A percentile compares a stretch with the other conserved stretches of the same genome.
Evolutionary conservation across 371 early-diverging fungal genomes (phyloP).

Genomic region (Apophysomyces ossiformis): DNA sequence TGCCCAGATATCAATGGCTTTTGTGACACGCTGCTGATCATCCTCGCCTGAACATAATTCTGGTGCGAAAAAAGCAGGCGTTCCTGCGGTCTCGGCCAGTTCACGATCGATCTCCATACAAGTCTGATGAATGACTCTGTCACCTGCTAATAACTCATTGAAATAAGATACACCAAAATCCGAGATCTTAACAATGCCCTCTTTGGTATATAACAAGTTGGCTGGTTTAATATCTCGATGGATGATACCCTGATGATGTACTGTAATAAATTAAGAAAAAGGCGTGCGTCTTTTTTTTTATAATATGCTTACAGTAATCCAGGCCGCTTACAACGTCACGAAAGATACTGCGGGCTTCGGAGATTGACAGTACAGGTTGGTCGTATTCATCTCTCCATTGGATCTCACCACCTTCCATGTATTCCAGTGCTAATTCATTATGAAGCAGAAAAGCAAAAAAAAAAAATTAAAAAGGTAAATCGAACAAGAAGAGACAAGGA

Average conservation of each 20-base stretch:
- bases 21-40: conserved; percentile 65
- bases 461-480: conserved; percentile 8
- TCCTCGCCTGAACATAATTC: conserved; percentile 73
- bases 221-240: conserved; percentile 98
- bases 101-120: conserved; percentile 65
- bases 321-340: conserved; percentile 91
- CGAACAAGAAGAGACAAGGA: background rate
- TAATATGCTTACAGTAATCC: conserved; percentile 73
- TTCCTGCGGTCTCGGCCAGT: conserved; percentile 94
- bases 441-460: background rate
- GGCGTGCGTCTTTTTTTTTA: background rate
- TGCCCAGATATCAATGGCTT: conserved; percentile 98
- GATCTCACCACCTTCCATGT: conserved; percentile 91
- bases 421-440: conserved; percentile 65
- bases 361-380: conserved; percentile 67
- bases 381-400: conserved; percentile 80
- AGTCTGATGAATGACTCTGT: conserved; percentile 18
- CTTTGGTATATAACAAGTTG: conserved; percentile 78
- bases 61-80: conserved; percentile 98
- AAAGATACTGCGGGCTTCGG: conserved; percentile 81
- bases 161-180: conserved; percentile 95
- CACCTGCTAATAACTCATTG: conserved; percentile 49
- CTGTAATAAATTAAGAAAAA: conserved; percentile 33
- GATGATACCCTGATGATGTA: conserved; percentile 92
- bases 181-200: conserved; percentile 86